A percentile compares a stretch with the other conserved stretches of the same genome.
Conservation (phyloP, 495 filamentous ascomycete species). For the Durotheca rogersii region DNA sequence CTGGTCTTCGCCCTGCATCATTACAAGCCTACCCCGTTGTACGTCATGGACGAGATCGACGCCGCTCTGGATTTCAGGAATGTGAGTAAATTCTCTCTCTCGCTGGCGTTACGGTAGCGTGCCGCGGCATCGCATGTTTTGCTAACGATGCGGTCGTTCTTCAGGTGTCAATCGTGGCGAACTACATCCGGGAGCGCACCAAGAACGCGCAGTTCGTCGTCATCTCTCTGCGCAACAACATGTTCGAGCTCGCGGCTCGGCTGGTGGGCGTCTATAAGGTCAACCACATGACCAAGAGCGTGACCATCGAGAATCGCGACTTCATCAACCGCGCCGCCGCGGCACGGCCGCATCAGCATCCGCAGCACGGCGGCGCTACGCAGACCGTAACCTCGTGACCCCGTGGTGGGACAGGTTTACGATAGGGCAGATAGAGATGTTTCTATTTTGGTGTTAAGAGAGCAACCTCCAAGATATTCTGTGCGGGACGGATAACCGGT, state of each 20-base stretch:
- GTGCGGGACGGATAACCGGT: too few species aligned
- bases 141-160: neutral
- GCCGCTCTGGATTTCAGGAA: slow-evolving; percentile 97
- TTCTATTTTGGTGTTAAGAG: too few species aligned
- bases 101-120: neutral
- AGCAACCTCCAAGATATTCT: too few species aligned
- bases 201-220: slow-evolving; percentile 99
- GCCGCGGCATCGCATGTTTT: slow-evolving; percentile 24
- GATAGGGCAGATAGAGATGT: too few species aligned
- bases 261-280: slow-evolving; percentile 98
- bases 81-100: slow-evolving; percentile 59
- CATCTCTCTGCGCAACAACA: slow-evolving; percentile 96
- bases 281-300: slow-evolving; percentile 98
- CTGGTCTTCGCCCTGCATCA: slow-evolving; percentile 97
- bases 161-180: slow-evolving; percentile 98
- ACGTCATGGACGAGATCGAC: slow-evolving; percentile 99
- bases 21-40: slow-evolving; percentile 95
- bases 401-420: too few species aligned
- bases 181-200: slow-evolving; percentile 97
- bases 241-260: slow-evolving; percentile 95
- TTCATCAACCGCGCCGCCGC: slow-evolving; percentile 55
- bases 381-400: slow-evolving; percentile 19
- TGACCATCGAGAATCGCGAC: slow-evolving; percentile 90
- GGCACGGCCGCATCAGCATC: slow-evolving; percentile 18
- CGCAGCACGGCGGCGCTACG: slow-evolving; percentile 8